phyloP scores from a whole-genome alignment of 2,329 filamentous ascomycete genomes.

The Sclerotinia borealis region DNA sequence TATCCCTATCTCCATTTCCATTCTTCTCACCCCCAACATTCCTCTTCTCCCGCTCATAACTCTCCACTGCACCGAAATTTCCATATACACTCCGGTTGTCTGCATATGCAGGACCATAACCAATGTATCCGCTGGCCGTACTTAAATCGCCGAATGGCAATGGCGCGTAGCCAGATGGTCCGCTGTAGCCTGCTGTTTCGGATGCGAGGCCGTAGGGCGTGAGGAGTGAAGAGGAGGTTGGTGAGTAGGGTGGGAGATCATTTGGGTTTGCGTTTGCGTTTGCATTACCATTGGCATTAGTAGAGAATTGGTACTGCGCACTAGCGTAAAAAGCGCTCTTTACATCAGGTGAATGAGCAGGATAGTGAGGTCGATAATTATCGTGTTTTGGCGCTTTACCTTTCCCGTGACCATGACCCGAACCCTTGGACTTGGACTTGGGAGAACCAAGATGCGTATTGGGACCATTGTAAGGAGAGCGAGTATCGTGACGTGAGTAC shows the following conservation, averaged over 20 bases:
- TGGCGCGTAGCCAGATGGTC: neutral
- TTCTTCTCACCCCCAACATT: neutral
- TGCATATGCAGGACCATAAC: neutral
- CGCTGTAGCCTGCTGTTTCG: neutral
- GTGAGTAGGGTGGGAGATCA: neutral
- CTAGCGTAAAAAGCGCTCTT: neutral
- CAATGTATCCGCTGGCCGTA: neutral
- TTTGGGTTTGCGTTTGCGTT: neutral
- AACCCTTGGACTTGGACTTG: neutral
- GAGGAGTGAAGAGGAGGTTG: neutral
- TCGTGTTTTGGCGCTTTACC: neutral
- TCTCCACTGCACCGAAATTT: neutral
- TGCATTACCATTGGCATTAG: neutral
- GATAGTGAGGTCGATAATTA: neutral
- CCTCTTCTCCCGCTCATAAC: neutral
- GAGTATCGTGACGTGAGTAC: neutral
- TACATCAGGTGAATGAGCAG: neutral
- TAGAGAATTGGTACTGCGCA: no score
- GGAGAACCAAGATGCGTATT: neutral
- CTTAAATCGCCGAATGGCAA: no score
- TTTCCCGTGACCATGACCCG: accelerated
- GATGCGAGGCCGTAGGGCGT: accelerated
- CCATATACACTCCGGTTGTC: neutral
- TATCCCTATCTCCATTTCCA: no score
- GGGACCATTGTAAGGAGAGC: neutral